These are phyloP conservation scores for Nitzschia putrida DNA, from an alignment of 108 stramenopile species.

Conservation along the genomic window DNA sequence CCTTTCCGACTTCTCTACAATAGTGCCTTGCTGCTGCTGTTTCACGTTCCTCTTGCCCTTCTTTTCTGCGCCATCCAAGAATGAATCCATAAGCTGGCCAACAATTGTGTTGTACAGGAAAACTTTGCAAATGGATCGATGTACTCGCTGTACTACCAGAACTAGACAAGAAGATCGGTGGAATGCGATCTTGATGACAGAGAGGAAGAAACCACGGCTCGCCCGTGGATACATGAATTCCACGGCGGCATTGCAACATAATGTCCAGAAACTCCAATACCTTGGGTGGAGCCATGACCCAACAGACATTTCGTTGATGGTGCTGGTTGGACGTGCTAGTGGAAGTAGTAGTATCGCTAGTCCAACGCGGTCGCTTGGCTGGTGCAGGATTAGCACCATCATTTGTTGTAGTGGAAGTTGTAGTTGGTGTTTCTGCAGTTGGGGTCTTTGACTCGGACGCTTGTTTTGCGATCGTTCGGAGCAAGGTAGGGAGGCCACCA, in stretches of 20 bases:
- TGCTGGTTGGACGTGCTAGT: not conserved
- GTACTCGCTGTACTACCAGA: conserved; percentile 28
- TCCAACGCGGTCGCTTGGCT: conserved; percentile 9
- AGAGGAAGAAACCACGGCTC: conserved; percentile 19
- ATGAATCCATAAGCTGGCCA: conserved; percentile 62
- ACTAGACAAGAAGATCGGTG: not conserved
- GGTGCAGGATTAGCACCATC: conserved; percentile 1
- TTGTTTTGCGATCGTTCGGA: no score
- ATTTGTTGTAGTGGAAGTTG: not conserved
- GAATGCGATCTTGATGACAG: conserved; percentile 17
- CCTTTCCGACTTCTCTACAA: not conserved
- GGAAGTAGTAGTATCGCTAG: no score
- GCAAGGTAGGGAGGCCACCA: conserved; percentile 58
- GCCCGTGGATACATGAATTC: not conserved
- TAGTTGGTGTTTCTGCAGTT: no score
- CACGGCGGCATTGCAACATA: conserved; percentile 22
- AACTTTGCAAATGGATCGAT: conserved; percentile 54
- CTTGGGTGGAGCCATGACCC: conserved; percentile 37
- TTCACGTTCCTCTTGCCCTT: not conserved
- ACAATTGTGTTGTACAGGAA: conserved; percentile 73
- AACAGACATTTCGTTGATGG: not conserved
- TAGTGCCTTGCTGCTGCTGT: not conserved
- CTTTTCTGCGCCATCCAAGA: conserved; percentile 36
- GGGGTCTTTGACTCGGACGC: no score
- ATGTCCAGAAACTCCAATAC: conserved; percentile 45